These are phyloP conservation scores for Backusella mclennaniae DNA, from an alignment of 192 early-diverging fungal species.

Conservation along the genomic window DNA sequence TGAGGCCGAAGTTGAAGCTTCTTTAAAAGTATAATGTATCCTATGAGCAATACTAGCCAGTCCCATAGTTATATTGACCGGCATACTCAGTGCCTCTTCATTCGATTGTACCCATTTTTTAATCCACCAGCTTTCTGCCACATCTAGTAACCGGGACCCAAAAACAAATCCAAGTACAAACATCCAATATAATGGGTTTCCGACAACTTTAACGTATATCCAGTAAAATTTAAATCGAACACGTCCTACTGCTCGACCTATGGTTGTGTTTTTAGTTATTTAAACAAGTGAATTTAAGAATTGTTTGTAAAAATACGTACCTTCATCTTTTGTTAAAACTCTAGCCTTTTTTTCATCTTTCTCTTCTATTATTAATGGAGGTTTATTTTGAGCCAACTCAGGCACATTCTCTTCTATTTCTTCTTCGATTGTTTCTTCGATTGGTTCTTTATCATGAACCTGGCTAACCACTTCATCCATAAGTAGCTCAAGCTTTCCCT, in stretches of 20 bases:
- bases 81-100: background rate
- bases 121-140: constrained; percentile 65
- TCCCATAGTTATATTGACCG: background rate
- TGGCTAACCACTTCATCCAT: constrained; percentile 19
- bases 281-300: background rate
- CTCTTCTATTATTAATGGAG: background rate
- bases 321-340: constrained; percentile 47
- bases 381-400: constrained; percentile 1
- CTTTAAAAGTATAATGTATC: background rate
- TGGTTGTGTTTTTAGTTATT: background rate
- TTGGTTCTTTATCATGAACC: background rate
- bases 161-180: constrained; percentile 42
- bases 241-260: constrained; percentile 68
- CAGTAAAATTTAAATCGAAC: constrained; percentile 75
- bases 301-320: constrained; percentile 13
- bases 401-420: constrained; percentile 2
- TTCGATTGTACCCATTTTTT: constrained; percentile 51
- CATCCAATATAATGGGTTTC: constrained; percentile 61
- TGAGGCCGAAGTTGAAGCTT: background rate
- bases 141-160: constrained; percentile 42
- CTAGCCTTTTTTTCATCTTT: constrained; percentile 25
- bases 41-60: background rate
- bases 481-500: constrained; percentile 24
- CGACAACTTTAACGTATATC: constrained; percentile 70
- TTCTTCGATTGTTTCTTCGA: constrained; percentile 19